phyloP scores from a whole-genome alignment of 768 basidiomycete species.

The Tulasnella sp. region DNA sequence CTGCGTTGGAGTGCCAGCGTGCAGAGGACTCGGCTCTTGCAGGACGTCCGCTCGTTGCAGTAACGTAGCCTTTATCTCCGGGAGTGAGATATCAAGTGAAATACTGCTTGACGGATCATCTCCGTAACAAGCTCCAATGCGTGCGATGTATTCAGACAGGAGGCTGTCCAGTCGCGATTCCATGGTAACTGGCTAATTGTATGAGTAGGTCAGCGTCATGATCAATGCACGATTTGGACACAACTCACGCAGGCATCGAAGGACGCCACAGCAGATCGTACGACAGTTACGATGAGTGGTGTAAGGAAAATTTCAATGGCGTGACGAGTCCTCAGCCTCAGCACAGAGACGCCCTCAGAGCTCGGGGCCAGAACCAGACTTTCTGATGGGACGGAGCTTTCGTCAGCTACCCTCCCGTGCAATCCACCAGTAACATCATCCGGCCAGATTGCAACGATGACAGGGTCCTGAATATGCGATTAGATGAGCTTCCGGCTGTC shows the following conservation, averaged over 20 bases:
- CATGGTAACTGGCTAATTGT: not conserved
- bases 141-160: not conserved
- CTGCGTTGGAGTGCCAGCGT: conserved; percentile 5
- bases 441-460: not conserved
- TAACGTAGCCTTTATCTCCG: not conserved
- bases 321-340: not conserved
- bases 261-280: conserved; percentile 1
- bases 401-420: too few relatives aligned
- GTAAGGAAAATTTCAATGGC: not conserved
- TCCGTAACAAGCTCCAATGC: not conserved
- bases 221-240: too few relatives aligned
- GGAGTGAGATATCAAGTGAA: not conserved
- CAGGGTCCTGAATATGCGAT: not conserved
- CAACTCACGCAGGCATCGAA: conserved; percentile 3
- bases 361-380: not conserved
- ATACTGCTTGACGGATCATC: not conserved
- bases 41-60: conserved; percentile 6
- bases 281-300: not conserved
- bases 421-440: too few relatives aligned
- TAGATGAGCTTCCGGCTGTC: too few relatives aligned
- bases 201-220: not conserved
- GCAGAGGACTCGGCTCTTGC: not conserved
- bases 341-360: not conserved
- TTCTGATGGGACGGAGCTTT: not conserved
- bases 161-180: conserved; percentile 2